Evolutionary conservation across 2,329 filamentous ascomycete species (phyloP), one percentile per base, ranked within the genome.

Genomic region (Penicillium palitans): DNA sequence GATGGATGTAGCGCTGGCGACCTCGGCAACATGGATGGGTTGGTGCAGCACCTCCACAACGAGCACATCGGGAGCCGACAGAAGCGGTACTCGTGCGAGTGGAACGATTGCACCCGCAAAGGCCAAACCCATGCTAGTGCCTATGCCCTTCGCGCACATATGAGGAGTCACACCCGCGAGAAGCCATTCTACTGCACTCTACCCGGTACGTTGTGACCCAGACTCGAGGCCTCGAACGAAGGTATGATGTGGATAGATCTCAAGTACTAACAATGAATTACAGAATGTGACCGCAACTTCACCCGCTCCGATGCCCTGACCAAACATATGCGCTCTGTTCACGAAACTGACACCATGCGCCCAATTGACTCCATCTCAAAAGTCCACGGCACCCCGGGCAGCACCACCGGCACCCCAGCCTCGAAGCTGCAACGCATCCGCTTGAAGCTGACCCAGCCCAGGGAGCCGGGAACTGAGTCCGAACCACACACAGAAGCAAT

Each of bases 51-150:
- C 70, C 90, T 95, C 59, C 93, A 98, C 76, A 89, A 92, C 70
- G 91, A 93, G 58, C 95, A 99, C 76, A 96, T 98, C 70, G 91
- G 95, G 71, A 91, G 88, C 61, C 86, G 93, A 55, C 90, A 95
- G 78, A 96, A 96, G 78, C 96, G 95, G 75, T 98, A 98, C 74
- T 92, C 91, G n/a, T 99, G 95, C 77, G 93, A 98, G 77, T 99
- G 95, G 95, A 86, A 85, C 59, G 93, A 93, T 65, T 99, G 95
- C 74, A 84, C 83, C 53, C 81, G 93, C 61, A 98, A 96, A 79
- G 91, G 92, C 59, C 87, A 95, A 76, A 87, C 91, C 19, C 95
- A 99, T 77, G 93, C 93, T 1, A 96, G 92, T 70, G 95, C 91
- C 2, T 99, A 99, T 78, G 95, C 95, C 5, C 80, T 99, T 63